Evolutionary conservation across 108 stramenopile genomes (phyloP).

Genomic region (Chaetoceros muelleri): DNA sequence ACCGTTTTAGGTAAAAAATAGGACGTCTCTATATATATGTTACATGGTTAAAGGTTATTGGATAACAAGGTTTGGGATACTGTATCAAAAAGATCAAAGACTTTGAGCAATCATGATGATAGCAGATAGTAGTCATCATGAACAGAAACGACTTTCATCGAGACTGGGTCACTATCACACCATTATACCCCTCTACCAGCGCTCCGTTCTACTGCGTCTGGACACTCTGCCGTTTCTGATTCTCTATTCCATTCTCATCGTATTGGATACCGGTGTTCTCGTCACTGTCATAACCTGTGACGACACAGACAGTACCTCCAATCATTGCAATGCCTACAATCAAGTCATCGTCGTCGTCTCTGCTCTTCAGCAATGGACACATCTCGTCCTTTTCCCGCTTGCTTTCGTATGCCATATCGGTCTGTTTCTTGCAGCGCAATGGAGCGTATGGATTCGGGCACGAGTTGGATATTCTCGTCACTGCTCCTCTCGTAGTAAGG

Average conservation of each 20-base stretch:
- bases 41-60: too few species aligned
- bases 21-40: too few species aligned
- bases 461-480: slow-evolving; percentile 34
- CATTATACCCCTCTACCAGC: slow-evolving; percentile 27
- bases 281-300: not conserved
- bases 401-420: slow-evolving; percentile 13
- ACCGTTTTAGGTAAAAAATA: too few species aligned
- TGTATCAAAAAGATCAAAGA: too few species aligned
- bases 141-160: not conserved
- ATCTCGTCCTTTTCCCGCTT: slow-evolving; percentile 15
- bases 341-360: not conserved
- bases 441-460: slow-evolving; percentile 36
- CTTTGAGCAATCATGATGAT: too few species aligned
- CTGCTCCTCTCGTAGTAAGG: too few species aligned
- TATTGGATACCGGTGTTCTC: slow-evolving; percentile 9
- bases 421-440: slow-evolving; percentile 31
- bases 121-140: too few species aligned
- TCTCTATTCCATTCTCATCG: slow-evolving; percentile 26
- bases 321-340: slow-evolving; percentile 7
- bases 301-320: too few species aligned
- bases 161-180: not conserved
- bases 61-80: too few species aligned
- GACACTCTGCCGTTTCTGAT: slow-evolving; percentile 46
- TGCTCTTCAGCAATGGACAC: not conserved
- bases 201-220: slow-evolving; percentile 26